Percentiles rank a stretch among this genome's conserved stretches.
Conservation (phyloP, 192 early-diverging fungal species). For the Helicostylum pulchrum region DNA sequence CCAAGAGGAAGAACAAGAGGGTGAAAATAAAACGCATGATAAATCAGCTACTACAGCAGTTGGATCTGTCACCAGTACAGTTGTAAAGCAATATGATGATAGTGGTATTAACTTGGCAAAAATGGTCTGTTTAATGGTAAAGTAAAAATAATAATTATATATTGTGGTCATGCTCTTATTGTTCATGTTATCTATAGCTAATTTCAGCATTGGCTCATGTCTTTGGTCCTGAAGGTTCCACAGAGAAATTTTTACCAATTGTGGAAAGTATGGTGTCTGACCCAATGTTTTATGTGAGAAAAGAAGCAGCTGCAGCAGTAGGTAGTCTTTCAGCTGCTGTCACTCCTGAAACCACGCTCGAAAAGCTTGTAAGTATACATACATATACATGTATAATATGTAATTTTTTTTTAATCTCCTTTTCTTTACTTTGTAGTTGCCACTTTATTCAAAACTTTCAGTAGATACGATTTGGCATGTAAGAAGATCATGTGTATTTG, state of each 20-base stretch:
- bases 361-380: constrained; percentile 33
- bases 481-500: constrained; percentile 50
- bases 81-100: constrained; percentile 15
- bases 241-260: constrained; percentile 44
- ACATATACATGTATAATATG: no score
- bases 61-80: no score
- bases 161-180: neutral
- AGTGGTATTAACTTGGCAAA: constrained; percentile 37
- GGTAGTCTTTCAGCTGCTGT: constrained; percentile 40
- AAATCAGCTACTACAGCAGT: no score
- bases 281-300: constrained; percentile 56
- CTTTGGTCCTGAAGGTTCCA: constrained; percentile 46
- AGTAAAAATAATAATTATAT: neutral
- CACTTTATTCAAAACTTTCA: constrained; percentile 49
- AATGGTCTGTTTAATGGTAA: constrained; percentile 39
- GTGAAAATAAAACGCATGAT: neutral
- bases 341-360: constrained; percentile 25
- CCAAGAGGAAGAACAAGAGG: neutral
- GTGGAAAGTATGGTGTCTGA: constrained; percentile 45
- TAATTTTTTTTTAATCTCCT: neutral
- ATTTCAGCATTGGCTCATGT: constrained; percentile 45
- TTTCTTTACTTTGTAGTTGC: constrained; percentile 30
- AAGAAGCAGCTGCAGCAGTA: constrained; percentile 46
- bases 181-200: constrained; percentile 29
- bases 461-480: constrained; percentile 59